Evolutionary conservation across 2,329 filamentous ascomycete species (phyloP), one percentile per base, ranked within the genome.

Genomic region (Akanthomyces dipterigenus): DNA sequence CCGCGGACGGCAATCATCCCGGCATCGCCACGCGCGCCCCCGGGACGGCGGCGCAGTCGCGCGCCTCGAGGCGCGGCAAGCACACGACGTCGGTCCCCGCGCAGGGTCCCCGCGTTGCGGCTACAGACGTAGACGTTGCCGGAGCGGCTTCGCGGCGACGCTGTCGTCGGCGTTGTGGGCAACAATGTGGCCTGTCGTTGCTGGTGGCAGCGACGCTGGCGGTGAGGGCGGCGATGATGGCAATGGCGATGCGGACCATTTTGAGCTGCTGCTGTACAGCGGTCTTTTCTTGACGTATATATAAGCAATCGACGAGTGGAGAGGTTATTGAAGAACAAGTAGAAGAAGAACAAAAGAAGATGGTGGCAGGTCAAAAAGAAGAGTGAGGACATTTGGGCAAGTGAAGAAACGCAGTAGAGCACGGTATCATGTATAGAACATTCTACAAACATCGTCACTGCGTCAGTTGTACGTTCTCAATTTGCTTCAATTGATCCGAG

Each of bases 401-500:
- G n/a, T 34, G 31, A 38, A 16, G 36, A 4, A 16, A 38, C 14
- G 3, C 36, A 16, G 12, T 3, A 38, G 36, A 38, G 8, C 9
- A 11, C 36, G 36, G 7, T 38, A 14, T 38, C 4, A 16, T 38
- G 14, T 16, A 16, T 16, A 16, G 14, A 9, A 38, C 3, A 5
- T 3, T 3, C 12, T 38, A 38, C 14, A 38, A 16, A 16, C 14
- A 18, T 38, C 16, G 3, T 18, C 34, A 40, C 14, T 50, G 18
- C 18, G 31, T 7, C 18, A 3, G 9, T 6, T 45, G 4, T 66
- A 70, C 65, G 69, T 71, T 73, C 68, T 71, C 63, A 72, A 70
- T 62, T 63, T 70, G 68, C 70, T 73, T 72, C 69, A 74, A 74
- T 71, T 76, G 71, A 76, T 75, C 69, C 67, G 66, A 70, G 69